phyloP scores from a whole-genome alignment of 495 filamentous ascomycete genomes.

The Daldinia vernicosa region DNA sequence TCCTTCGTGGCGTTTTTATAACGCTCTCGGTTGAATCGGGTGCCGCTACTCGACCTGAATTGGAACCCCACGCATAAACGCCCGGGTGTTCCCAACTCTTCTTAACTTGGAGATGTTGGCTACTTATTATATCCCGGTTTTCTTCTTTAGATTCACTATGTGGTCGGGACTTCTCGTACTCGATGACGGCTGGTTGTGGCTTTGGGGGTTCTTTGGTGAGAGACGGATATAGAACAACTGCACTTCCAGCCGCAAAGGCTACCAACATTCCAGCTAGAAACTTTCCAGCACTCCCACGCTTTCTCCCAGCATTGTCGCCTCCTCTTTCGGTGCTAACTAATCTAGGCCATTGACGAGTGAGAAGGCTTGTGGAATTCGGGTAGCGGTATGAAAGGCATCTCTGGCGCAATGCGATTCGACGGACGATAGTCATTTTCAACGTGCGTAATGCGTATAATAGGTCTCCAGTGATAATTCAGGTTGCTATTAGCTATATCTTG shows the following conservation, averaged over 20 bases:
- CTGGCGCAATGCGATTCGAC: constrained; percentile 40
- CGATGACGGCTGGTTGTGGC: constrained; percentile 55
- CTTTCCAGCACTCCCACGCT: constrained; percentile 21
- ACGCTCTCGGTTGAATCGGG: constrained; percentile 79
- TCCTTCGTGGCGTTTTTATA: constrained; percentile 80
- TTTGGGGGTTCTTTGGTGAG: constrained; percentile 29
- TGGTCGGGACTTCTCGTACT: constrained; percentile 68
- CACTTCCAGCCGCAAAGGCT: constrained; percentile 32
- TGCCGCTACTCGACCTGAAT: constrained; percentile 83
- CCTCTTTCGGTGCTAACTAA: constrained; percentile 33
- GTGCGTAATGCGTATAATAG: not conserved
- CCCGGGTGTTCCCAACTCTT: constrained; percentile 89
- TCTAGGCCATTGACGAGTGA: constrained; percentile 48
- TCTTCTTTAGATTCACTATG: constrained; percentile 68
- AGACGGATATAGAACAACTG: constrained; percentile 35
- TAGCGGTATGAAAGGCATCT: constrained; percentile 32
- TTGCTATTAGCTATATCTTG: not conserved
- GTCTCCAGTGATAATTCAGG: not conserved
- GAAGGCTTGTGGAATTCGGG: not conserved
- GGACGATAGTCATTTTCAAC: constrained; percentile 11
- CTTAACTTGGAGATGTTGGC: constrained; percentile 84
- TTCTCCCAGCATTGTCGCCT: not conserved
- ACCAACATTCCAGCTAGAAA: constrained; percentile 35
- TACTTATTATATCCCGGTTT: constrained; percentile 74
- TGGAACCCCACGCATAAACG: constrained; percentile 93